Conservation (phyloP, 192 early-diverging fungal genomes). For the Rhizophagus clarus region DNA sequence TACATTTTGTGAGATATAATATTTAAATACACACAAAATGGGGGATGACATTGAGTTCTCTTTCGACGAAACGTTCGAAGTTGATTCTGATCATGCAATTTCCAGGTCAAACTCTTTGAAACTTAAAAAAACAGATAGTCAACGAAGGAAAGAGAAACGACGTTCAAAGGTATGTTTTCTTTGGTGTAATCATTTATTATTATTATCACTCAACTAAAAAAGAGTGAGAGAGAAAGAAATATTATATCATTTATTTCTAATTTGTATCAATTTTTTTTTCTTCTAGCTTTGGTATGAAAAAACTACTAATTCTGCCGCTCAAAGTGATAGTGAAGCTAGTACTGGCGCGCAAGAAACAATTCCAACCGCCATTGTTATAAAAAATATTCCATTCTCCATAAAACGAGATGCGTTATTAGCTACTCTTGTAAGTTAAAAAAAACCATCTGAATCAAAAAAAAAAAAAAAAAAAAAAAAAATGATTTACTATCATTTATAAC, state of each 20-base stretch:
- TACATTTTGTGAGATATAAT: neutral
- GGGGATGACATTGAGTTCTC: conserved; percentile 31
- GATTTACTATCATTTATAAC: neutral
- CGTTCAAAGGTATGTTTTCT: conserved; percentile 26
- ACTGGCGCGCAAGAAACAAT: conserved; percentile 49
- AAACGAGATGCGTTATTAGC: conserved; percentile 75
- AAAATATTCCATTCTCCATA: conserved; percentile 81
- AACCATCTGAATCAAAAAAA: too few relatives aligned
- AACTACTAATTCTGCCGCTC: conserved; percentile 7
- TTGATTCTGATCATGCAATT: conserved; percentile 25
- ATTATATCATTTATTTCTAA: neutral
- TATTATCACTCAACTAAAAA: neutral
- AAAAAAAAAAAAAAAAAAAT: too few relatives aligned
- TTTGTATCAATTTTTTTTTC: neutral
- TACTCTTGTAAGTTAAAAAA: conserved; percentile 53
- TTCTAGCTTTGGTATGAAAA: conserved; percentile 33
- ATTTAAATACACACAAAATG: conserved; percentile 9
- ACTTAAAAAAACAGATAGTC: conserved; percentile 31
- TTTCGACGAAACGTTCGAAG: conserved; percentile 30
- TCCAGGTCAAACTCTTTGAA: conserved; percentile 34
- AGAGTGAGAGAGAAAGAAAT: too few relatives aligned
- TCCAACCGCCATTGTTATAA: conserved; percentile 78
- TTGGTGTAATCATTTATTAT: too few relatives aligned
- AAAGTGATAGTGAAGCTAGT: conserved; percentile 32
- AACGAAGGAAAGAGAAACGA: conserved; percentile 34